Conservation (phyloP, 2,329 filamentous ascomycete genomes). For the Mariannaea sp. region DNA sequence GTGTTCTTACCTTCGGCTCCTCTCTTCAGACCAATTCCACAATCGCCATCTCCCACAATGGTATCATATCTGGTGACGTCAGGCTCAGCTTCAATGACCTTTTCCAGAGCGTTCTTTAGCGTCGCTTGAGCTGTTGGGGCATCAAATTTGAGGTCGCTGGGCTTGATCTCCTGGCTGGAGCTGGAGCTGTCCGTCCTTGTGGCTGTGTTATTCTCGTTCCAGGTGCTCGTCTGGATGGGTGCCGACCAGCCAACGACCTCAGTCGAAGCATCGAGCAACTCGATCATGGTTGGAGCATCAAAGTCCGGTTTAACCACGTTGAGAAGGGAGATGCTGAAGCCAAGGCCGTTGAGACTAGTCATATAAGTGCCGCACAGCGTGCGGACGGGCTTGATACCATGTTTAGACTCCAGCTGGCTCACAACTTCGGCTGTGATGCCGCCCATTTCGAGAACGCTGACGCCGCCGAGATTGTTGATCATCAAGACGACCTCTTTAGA, state of each 20-base stretch:
- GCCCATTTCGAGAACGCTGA: constrained; percentile 73
- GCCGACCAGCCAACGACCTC: constrained; percentile 74
- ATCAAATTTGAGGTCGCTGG: constrained; percentile 60
- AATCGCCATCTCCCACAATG: constrained; percentile 88
- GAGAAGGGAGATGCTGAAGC: constrained; percentile 74
- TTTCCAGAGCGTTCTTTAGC: constrained; percentile 62
- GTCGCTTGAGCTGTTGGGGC: constrained; percentile 53
- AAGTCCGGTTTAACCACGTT: constrained; percentile 66
- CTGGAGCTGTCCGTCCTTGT: constrained; percentile 49
- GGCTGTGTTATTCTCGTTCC: constrained; percentile 60
- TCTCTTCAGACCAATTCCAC: constrained; percentile 82
- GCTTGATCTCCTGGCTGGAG: constrained; percentile 42
- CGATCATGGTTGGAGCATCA: constrained; percentile 64
- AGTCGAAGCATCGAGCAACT: constrained; percentile 70
- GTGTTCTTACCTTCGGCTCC: constrained; percentile 74
- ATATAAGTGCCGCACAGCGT: constrained; percentile 74
- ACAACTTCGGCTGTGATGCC: constrained; percentile 73
- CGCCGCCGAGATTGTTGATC: constrained; percentile 77
- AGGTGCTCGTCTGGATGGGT: constrained; percentile 65
- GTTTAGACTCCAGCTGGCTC: constrained; percentile 61
- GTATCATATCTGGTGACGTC: constrained; percentile 77
- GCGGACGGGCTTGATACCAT: constrained; percentile 66
- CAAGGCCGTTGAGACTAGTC: constrained; percentile 77
- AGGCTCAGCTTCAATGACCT: constrained; percentile 68
- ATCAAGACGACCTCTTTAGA: constrained; percentile 69